These are phyloP conservation scores for Colletotrichum sp. DNA, from an alignment of 2,329 filamentous ascomycete species.

Conservation along the genomic window DNA sequence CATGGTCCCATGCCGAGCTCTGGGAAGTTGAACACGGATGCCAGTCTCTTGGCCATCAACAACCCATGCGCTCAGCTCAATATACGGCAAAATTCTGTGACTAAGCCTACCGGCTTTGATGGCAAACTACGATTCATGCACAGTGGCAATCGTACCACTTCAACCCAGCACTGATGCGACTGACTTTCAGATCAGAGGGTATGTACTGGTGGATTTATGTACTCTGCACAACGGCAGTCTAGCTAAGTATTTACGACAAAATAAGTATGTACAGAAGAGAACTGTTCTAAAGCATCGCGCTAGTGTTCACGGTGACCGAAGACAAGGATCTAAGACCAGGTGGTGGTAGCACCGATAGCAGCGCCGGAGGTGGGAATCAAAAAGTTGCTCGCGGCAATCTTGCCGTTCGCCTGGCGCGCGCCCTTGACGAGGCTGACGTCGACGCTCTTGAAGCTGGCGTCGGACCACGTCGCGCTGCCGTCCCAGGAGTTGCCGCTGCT, in stretches of 20 bases:
- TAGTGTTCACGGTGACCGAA: background rate
- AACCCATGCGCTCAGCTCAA: background rate
- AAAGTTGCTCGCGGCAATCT: slow-evolving; percentile 45
- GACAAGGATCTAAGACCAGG: slow-evolving; percentile 1
- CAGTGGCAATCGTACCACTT: background rate
- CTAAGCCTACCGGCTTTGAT: background rate
- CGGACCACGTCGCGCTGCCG: slow-evolving; percentile 31
- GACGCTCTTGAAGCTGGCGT: slow-evolving; percentile 37
- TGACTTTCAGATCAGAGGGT: background rate
- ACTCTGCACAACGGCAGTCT: background rate
- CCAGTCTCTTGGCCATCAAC: background rate
- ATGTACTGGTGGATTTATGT: slow-evolving; percentile 4
- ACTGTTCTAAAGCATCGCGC: background rate
- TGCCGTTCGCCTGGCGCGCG: slow-evolving; percentile 39
- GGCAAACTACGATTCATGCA: background rate
- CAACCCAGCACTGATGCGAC: background rate
- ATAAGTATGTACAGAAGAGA: background rate
- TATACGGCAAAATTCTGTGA: background rate
- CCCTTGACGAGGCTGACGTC: slow-evolving; percentile 38
- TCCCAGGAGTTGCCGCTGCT: slow-evolving; percentile 49
- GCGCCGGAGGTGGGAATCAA: slow-evolving; percentile 41
- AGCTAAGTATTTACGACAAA: slow-evolving; percentile 5
- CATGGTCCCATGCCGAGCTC: background rate
- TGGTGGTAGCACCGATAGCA: slow-evolving; percentile 42
- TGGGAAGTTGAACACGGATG: background rate